A percentile compares a stretch with the other conserved stretches of the same genome.
These are phyloP conservation scores for Micromonas pusilla DNA, from an alignment of 139 green algal species.

Conservation along the genomic window DNA sequence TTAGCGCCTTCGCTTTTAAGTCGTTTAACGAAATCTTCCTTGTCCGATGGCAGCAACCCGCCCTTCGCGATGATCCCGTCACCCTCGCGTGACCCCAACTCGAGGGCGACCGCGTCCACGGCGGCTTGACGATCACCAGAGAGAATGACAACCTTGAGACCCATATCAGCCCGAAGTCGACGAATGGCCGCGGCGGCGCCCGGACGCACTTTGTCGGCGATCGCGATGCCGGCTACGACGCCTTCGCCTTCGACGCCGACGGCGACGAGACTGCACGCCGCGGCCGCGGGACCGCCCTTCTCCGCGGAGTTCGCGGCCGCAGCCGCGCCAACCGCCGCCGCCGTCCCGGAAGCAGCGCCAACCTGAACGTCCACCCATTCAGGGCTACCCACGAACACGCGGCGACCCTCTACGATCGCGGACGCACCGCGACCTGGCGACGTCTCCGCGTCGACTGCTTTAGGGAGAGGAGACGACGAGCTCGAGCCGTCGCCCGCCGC, in stretches of 20 bases:
- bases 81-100: conserved; percentile 49
- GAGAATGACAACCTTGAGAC: conserved; percentile 63
- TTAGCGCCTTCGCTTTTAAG: conserved; percentile 43
- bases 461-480: not conserved
- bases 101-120: conserved; percentile 45
- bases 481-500: conserved; percentile 24
- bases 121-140: conserved; percentile 63
- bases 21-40: conserved; percentile 31
- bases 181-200: conserved; percentile 55
- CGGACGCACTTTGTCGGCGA: conserved; percentile 58
- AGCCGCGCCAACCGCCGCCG: not conserved
- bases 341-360: not conserved
- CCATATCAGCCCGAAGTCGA: conserved; percentile 45
- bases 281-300: conserved; percentile 21
- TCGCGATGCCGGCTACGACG: conserved; percentile 53
- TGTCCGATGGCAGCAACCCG: conserved; percentile 35
- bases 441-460: conserved; percentile 39
- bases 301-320: not conserved
- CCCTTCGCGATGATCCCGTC: not conserved
- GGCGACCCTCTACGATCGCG: conserved; percentile 43
- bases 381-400: conserved; percentile 52
- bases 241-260: conserved; percentile 54
- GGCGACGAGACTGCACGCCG: conserved; percentile 44
- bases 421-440: conserved; percentile 54
- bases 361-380: conserved; percentile 58